Evolutionary conservation across 2,329 filamentous ascomycete genomes (phyloP).

Genomic region (Calonectria leucothoes): DNA sequence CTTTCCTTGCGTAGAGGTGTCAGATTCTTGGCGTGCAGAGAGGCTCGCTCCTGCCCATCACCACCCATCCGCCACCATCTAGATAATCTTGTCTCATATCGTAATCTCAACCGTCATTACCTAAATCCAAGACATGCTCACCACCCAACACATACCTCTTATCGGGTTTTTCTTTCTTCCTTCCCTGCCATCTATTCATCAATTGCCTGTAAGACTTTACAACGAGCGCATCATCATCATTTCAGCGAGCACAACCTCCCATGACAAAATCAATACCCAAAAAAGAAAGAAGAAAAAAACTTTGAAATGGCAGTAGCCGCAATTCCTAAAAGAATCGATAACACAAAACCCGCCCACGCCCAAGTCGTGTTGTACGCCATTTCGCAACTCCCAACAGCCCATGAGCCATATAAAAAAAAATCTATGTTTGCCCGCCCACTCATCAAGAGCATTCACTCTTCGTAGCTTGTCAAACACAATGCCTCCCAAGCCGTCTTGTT

Average conservation of each 20-base stretch:
- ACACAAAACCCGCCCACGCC: background rate
- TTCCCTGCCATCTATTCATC: too few relatives aligned
- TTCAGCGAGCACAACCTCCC: background rate
- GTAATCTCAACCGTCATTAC: background rate
- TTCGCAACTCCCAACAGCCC: background rate
- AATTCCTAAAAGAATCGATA: slow-evolving; percentile 7
- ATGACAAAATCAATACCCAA: background rate
- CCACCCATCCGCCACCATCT: background rate
- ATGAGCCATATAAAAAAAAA: background rate
- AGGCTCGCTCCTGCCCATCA: background rate
- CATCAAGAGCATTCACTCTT: background rate
- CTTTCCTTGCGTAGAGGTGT: background rate
- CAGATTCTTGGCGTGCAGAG: background rate
- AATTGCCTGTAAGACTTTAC: background rate
- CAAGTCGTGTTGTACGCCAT: background rate
- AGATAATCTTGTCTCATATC: background rate
- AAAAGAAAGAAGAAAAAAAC: background rate
- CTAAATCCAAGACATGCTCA: background rate
- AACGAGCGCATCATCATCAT: background rate
- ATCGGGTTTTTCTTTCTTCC: background rate
- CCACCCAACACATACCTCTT: background rate
- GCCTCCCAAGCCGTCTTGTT: background rate
- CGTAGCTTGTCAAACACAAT: slow-evolving; percentile 6
- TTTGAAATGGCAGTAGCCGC: background rate
- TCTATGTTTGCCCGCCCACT: background rate